Base-by-base conservation (phyloP, 192 early-diverging fungal species). In the Umbelopsis ramanniana region DNA sequence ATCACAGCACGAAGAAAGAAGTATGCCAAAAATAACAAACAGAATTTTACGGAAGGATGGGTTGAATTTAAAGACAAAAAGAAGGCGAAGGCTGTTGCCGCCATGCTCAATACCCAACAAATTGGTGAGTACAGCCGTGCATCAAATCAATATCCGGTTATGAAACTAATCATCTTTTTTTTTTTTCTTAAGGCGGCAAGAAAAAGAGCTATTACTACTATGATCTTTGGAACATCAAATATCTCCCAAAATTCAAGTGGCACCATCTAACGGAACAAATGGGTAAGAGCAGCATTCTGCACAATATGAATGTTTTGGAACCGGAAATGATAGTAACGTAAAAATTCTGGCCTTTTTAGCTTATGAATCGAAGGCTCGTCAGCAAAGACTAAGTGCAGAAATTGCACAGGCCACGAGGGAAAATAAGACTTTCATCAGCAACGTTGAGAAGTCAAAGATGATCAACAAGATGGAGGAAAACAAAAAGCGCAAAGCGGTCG, bases 221-320 rank as follows among this genome's bases (percentile, higher is more conserved):
- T 74, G 96, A 98, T 67, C 81, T 98, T 75, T 99, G 97, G 97
- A 98, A 93, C 77, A 91, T 99, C 60, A 95, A 95, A 80, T 99
- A 99, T 72, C 79, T 99, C 38, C 92, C 95, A 38, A 89, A 91
- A 63, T 99, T 99, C 84, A 99, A 99, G 76, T 99, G 97, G 97
- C 82, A 91, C 48, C 91, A 99, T 75, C 79, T 99, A 63, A 94
- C 94, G 15, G 97, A 97, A 71, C 94, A 96, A 78, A 89, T 98
- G 46, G 92, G 76, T 95, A 91, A 76, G n/a, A 35, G 0, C 12
- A 2, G 9, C 3, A 8, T 15, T 17, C 2, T 48, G 23, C 6
- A 4, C 0, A 24, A 4, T 19, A 43, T 46, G 9, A 21, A 35
- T 0, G 24, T 2, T 2, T 29, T 29, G 29, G 29, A 29, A 29